phyloP scores from a whole-genome alignment of 306 rosid species.

The Albizia julibrissin region DNA sequence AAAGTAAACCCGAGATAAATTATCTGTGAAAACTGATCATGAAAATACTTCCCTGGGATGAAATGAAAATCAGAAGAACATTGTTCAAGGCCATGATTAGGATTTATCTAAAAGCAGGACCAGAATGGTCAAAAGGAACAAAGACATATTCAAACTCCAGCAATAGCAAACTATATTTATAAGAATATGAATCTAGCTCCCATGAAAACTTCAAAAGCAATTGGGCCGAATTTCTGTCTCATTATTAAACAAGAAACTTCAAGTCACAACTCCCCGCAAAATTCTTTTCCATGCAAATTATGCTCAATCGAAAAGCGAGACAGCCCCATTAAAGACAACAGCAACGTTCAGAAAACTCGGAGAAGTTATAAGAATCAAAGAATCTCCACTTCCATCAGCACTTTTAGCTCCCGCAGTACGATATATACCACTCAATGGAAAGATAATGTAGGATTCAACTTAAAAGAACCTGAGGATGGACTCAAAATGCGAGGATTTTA shows the following conservation, averaged over 20 bases:
- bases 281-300: neutral
- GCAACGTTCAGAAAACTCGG: neutral
- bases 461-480: conserved; percentile 27
- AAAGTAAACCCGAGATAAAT: neutral
- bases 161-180: neutral
- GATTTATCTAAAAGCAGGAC: conserved; percentile 16
- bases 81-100: neutral
- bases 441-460: neutral
- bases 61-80: neutral
- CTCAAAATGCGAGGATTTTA: neutral
- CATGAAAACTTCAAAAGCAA: neutral
- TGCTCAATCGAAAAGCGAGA: neutral
- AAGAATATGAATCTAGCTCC: neutral
- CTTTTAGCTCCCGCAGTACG: neutral
- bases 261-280: neutral
- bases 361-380: neutral
- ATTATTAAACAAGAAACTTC: conserved; percentile 1
- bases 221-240: neutral
- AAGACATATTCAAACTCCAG: neutral
- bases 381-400: neutral
- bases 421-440: neutral
- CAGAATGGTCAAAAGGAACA: neutral
- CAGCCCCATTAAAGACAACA: neutral
- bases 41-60: neutral
- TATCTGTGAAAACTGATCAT: conserved; percentile 2